Conservation (phyloP, 306 rosid species). For the Fragaria nilgerrensis region DNA sequence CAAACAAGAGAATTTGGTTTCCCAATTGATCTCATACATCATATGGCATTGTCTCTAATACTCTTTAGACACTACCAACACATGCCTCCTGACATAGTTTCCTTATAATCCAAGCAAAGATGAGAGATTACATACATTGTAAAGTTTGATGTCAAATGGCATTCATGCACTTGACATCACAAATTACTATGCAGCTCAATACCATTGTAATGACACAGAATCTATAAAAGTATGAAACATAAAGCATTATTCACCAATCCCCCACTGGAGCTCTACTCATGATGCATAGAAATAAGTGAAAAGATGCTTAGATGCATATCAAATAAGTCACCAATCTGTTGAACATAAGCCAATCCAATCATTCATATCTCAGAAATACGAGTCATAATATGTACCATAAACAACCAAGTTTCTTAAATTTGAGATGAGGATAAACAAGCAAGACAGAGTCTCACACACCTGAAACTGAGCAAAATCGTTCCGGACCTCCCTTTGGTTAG, state of each 20-base stretch:
- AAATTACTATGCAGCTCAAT: background rate
- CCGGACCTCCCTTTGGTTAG: constrained; percentile 53
- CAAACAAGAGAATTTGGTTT: background rate
- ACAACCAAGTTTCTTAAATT: background rate
- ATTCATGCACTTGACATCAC: background rate
- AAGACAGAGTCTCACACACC: constrained; percentile 49
- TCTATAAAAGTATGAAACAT: background rate
- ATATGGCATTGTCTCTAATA: background rate
- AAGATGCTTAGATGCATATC: background rate
- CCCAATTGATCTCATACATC: background rate
- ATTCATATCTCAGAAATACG: background rate
- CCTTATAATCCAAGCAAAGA: background rate
- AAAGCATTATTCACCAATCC: background rate
- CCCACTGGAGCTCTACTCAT: background rate
- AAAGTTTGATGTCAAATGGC: background rate
- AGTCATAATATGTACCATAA: background rate
- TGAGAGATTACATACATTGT: background rate
- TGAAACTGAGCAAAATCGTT: constrained; percentile 58
- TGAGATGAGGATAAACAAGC: constrained; percentile 15
- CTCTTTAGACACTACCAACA: background rate
- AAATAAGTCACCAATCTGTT: constrained; percentile 13
- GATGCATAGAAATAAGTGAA: background rate
- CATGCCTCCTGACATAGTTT: background rate
- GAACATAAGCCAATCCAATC: background rate
- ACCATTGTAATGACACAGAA: constrained; percentile 1